A percentile compares a stretch with the other conserved stretches of the same genome.
Evolutionary conservation across 2,329 filamentous ascomycete genomes (phyloP).

Genomic region (Penicillium corylophilum): DNA sequence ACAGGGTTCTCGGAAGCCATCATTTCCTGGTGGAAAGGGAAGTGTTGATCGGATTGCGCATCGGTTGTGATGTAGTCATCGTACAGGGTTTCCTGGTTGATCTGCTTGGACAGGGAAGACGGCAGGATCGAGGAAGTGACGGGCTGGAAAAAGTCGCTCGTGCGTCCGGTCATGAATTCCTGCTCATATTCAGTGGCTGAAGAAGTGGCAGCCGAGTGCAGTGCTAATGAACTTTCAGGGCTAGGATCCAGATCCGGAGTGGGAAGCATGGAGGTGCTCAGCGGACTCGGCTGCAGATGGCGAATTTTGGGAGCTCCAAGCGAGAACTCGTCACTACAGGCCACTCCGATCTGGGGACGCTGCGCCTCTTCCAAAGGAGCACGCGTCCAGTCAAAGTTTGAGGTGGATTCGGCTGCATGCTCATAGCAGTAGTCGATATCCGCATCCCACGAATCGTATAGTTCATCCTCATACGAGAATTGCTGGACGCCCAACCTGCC

Average conservation of each 20-base stretch:
- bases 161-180: constrained; percentile 23
- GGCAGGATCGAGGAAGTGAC: constrained; percentile 33
- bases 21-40: constrained; percentile 44
- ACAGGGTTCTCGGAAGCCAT: constrained; percentile 42
- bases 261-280: constrained; percentile 26
- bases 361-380: constrained; percentile 34
- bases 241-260: constrained; percentile 32
- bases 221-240: constrained; percentile 30
- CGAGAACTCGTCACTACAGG: constrained; percentile 14
- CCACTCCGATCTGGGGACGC: constrained; percentile 14
- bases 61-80: constrained; percentile 46
- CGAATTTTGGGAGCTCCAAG: constrained; percentile 10
- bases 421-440: constrained; percentile 64
- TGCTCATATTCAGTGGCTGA: constrained; percentile 29
- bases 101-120: constrained; percentile 32
- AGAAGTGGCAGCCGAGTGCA: constrained; percentile 32
- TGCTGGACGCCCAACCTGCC: constrained; percentile 17
- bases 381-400: constrained; percentile 59
- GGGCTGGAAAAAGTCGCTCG: constrained; percentile 33
- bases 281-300: constrained; percentile 20
- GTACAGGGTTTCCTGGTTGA: constrained; percentile 37
- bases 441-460: constrained; percentile 57
- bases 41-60: constrained; percentile 49
- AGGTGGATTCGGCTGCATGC: constrained; percentile 60
- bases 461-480: constrained; percentile 27